Base-by-base conservation (phyloP, 1,284 basidiomycete genomes). In the Apiotrichum akiyoshidainum region DNA sequence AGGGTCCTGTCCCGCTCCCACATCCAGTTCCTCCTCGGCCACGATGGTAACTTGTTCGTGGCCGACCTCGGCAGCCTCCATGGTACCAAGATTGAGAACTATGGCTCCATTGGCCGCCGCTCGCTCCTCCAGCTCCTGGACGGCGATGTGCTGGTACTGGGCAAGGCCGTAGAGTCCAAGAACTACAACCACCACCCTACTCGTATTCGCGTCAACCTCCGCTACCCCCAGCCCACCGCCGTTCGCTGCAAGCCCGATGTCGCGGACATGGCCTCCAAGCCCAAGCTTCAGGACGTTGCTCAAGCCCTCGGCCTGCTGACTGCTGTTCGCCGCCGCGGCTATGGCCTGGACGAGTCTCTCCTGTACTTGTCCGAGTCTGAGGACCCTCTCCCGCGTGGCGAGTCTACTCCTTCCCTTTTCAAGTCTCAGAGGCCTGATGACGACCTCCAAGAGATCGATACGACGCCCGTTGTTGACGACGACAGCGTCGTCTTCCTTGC, bases 1-100 rank as follows among this genome's bases (percentile, higher is more conserved):
- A 64, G 69, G 7, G 65, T 70, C 19, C 52, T 72, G 22, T 74
- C 72, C 5, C 69, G 72, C 46, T 33, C 40, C 16, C 73, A 75
- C 54, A 59, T 64, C 21, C 64, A 67, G 42, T 33, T 73, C 22
- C 51, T 57, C 44, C 47, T 73, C 41, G 65, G 64, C 40, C 48
- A 31, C 17, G 34, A 59, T 2, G 70, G 68, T 0, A 59, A 59
- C 17, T 59, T 73, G 19, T 70, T 55, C 58, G 35, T 70, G 35
- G 57, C 59, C 45, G 73, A 75, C 57, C 63, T 72, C 9, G 50
- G 44, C 0, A 71, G 69, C 16, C 47, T 67, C 31, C 73, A 75
- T 49, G 68, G 69, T 13, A 70, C 70, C 6, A 44, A 22, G 19
- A 55, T 72, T 35, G n/a, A 46, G 19, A 2, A 8, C 11, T 5